Evolutionary conservation across 164 flowering plant genomes (phyloP).

Genomic region (Dillenia turbinata): DNA sequence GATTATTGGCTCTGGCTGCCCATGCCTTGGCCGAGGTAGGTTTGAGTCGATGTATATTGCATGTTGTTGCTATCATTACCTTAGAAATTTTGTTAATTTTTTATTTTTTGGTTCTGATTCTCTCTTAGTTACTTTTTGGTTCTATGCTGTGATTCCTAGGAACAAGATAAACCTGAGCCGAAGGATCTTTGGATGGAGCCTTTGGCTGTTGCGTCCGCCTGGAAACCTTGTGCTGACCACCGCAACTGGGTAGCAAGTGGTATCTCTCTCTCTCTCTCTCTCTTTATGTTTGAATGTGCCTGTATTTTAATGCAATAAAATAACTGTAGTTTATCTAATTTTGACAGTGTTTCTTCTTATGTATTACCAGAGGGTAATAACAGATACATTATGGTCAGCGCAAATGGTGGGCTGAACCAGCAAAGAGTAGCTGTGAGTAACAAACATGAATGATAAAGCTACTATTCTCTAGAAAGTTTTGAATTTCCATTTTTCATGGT

Average conservation of each 20-base stretch:
- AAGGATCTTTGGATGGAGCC: slow-evolving; percentile 93
- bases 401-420: slow-evolving; percentile 99
- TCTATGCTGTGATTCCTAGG: slow-evolving; percentile 22
- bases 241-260: slow-evolving; percentile 74
- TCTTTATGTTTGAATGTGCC: not conserved
- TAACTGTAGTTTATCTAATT: not conserved
- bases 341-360: slow-evolving; percentile 8
- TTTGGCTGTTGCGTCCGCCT: slow-evolving; percentile 49
- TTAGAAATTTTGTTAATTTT: not conserved
- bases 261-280: slow-evolving; percentile 25
- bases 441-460: slow-evolving; percentile 1
- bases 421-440: slow-evolving; percentile 95
- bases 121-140: too few relatives aligned
- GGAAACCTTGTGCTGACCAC: slow-evolving; percentile 89
- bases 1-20: slow-evolving; percentile 91
- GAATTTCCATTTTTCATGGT: not conserved
- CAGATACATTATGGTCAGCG: slow-evolving; percentile 92
- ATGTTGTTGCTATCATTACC: not conserved
- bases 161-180: slow-evolving; percentile 75
- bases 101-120: not conserved
- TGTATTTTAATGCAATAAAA: not conserved
- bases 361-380: slow-evolving; percentile 53
- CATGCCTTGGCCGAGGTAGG: slow-evolving; percentile 94
- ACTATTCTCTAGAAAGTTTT: slow-evolving; percentile 2
- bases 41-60: not conserved